Base-by-base conservation (phyloP, 805 yeast species). In the Torulaspora quercuum region DNA sequence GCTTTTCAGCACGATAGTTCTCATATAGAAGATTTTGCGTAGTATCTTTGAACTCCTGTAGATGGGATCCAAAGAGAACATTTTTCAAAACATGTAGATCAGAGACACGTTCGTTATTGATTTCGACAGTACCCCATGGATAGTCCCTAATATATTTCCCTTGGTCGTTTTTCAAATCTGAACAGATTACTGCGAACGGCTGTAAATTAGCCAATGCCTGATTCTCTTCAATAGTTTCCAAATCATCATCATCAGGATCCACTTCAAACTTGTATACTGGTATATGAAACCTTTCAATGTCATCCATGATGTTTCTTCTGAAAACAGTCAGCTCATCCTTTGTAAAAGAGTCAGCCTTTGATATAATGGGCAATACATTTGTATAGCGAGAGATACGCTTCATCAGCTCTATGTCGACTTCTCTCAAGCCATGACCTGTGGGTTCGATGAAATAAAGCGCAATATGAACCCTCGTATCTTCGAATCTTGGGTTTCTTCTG, bases 401-500 rank as follows among this genome's bases (percentile, higher is more conserved):
- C 85, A 83, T 82, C 42, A 81, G 69, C 48, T 70, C 76, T 23
- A 83, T 75, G 54, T 83, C 94, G 40, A 83, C 55, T 56, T 83
- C 90, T 42, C 82, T 68, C 45, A 83, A 67, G 1, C 90, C 89
- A 57, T 83, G 92, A 11, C 94, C 94, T 3, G 79, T 69, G 2
- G 90, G 82, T 33, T 82, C 76, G 46, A 83, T 73, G 53, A 83
- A 82, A 57, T 83, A 83, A 31, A 83, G 60, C 44, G 82, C 73
- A 6, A 77, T 78, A 55, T 83, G 92, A 26, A 83, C 85, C 50
- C 92, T 69, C 11, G 88, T 72, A 63, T 84, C 90, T 49, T 74
- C 80, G 54, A 82, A 79, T 46, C 85, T 69, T 16, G 95, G 95
- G 57, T 86, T 85, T 71, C 97, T 80, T 60, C 75, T 74, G 46